These are phyloP conservation scores for Petasospora rhodanensis DNA, from an alignment of 1,139 yeast species.

Conservation along the genomic window DNA sequence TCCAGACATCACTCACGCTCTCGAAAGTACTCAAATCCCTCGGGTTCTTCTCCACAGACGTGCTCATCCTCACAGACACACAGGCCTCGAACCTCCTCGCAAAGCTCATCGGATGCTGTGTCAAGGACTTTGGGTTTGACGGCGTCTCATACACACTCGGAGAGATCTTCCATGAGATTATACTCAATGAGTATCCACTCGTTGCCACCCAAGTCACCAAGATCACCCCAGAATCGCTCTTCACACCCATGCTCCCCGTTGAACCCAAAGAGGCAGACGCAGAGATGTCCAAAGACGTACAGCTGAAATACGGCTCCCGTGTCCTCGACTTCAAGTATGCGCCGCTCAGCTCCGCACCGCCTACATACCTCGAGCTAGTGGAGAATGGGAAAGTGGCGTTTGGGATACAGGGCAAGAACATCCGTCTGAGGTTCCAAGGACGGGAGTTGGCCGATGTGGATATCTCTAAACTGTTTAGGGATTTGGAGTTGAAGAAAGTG, in stretches of 20 bases:
- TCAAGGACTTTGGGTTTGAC: slow-evolving; percentile 79
- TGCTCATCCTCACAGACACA: slow-evolving; percentile 21
- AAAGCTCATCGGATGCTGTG: slow-evolving; percentile 63
- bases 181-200: slow-evolving; percentile 64
- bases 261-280: slow-evolving; percentile 24
- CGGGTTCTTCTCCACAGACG: slow-evolving; percentile 40
- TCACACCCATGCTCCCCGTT: slow-evolving; percentile 23
- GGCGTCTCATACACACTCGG: slow-evolving; percentile 55
- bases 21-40: slow-evolving; percentile 48
- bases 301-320: slow-evolving; percentile 39
- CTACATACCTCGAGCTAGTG: slow-evolving; percentile 59
- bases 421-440: slow-evolving; percentile 24
- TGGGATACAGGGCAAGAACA: slow-evolving; percentile 36
- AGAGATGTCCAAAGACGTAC: slow-evolving; percentile 33
- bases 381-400: slow-evolving; percentile 72
- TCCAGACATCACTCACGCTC: slow-evolving; percentile 40
- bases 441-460: slow-evolving; percentile 17
- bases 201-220: slow-evolving; percentile 39
- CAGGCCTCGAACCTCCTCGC: slow-evolving; percentile 34
- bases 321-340: slow-evolving; percentile 56
- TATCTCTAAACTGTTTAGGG: slow-evolving; percentile 19
- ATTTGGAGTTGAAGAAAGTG: slow-evolving; percentile 8
- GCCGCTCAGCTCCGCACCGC: slow-evolving; percentile 60
- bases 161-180: slow-evolving; percentile 59
- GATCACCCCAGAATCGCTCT: slow-evolving; percentile 23